Conservation (phyloP, 805 yeast species). For the Teunomyces pallodes region DNA sequence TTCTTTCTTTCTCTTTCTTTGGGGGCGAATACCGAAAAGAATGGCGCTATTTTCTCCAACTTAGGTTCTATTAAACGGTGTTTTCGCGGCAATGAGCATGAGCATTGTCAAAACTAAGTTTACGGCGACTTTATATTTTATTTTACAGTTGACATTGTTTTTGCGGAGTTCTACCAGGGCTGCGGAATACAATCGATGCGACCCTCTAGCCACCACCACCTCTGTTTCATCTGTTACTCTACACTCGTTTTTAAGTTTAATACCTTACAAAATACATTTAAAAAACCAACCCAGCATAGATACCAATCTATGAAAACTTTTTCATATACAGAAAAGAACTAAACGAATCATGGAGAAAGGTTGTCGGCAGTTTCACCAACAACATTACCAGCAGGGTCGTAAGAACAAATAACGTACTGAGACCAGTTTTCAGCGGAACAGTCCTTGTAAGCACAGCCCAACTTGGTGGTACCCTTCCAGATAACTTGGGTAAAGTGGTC, state of each 20-base stretch:
- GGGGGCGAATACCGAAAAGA: no score
- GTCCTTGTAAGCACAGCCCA: constrained; percentile 72
- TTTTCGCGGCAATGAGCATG: no score
- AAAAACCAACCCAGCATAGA: not conserved
- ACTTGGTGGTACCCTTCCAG: constrained; percentile 58
- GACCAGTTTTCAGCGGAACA: constrained; percentile 50
- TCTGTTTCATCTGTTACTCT: no score
- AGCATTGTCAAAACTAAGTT: no score
- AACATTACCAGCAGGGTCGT: constrained; percentile 71
- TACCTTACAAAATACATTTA: not conserved
- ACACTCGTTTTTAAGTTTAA: not conserved
- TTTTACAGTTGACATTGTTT: no score
- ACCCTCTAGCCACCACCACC: no score
- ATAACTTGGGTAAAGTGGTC: constrained; percentile 78
- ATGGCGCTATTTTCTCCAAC: no score
- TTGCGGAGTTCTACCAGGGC: no score
- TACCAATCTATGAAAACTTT: not conserved
- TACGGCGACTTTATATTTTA: no score
- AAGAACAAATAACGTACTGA: constrained; percentile 70
- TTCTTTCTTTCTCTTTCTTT: no score
- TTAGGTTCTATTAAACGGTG: no score
- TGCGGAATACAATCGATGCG: no score
- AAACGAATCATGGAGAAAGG: constrained; percentile 7
- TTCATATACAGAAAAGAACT: constrained; percentile 1
- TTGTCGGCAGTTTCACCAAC: constrained; percentile 35